These are phyloP conservation scores for Colletotrichum agaves DNA, from an alignment of 2,329 filamentous ascomycete genomes.

Conservation along the genomic window DNA sequence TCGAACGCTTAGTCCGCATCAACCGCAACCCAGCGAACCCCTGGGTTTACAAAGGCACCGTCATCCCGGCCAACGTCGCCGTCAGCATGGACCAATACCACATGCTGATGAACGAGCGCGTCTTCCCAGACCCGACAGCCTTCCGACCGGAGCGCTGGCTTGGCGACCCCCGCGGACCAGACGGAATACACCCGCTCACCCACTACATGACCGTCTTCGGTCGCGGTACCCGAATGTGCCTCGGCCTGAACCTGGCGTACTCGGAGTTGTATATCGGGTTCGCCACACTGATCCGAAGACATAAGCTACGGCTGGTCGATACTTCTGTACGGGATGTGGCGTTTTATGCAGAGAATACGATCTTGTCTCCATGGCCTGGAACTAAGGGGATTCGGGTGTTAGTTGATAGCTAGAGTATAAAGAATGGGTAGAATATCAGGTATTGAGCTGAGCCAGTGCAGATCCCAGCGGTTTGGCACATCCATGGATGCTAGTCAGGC, in stretches of 20 bases:
- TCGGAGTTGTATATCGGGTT: slow-evolving; percentile 9
- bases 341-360: background rate
- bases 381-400: background rate
- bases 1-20: slow-evolving; percentile 51
- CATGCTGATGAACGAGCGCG: slow-evolving; percentile 40
- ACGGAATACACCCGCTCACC: background rate
- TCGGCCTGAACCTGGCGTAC: slow-evolving; percentile 1
- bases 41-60: slow-evolving; percentile 42
- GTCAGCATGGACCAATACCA: slow-evolving; percentile 50
- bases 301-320: slow-evolving; percentile 1
- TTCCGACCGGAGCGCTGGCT: slow-evolving; percentile 46
- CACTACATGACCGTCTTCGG: slow-evolving; percentile 11
- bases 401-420: background rate
- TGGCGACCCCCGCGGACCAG: background rate
- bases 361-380: background rate
- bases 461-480: no score
- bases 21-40: slow-evolving; percentile 43
- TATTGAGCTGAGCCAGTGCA: no score
- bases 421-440: no score
- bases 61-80: slow-evolving; percentile 46
- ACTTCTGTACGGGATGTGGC: background rate
- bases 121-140: slow-evolving; percentile 40
- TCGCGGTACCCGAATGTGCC: background rate
- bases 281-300: slow-evolving; percentile 5
- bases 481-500: no score